Conservation (phyloP, 2,329 filamentous ascomycete genomes). For the Alternaria gansuensis region DNA sequence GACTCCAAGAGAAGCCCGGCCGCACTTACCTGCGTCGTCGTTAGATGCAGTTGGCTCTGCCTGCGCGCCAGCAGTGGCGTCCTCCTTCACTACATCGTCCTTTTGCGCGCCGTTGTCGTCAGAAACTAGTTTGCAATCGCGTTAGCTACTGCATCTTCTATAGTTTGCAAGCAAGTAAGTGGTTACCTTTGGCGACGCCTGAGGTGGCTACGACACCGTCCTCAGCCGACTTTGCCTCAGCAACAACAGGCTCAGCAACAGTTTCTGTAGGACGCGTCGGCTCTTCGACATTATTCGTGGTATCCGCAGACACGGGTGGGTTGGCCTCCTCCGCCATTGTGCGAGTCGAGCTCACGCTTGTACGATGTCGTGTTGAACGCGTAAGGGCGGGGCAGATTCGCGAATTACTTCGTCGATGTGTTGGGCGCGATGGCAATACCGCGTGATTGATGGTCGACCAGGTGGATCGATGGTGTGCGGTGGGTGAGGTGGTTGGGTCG, state of each 20-base stretch:
- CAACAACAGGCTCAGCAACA: conserved; percentile 38
- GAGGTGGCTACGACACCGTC: conserved; percentile 41
- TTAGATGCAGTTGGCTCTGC: conserved; percentile 31
- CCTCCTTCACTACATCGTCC: conserved; percentile 29
- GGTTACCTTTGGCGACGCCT: conserved; percentile 45
- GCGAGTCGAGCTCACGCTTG: conserved; percentile 42
- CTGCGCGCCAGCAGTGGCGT: conserved; percentile 40
- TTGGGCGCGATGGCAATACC: conserved; percentile 38
- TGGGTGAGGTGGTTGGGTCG: conserved; percentile 48
- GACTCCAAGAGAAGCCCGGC: background rate
- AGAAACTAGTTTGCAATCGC: conserved; percentile 30
- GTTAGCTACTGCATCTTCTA: conserved; percentile 28
- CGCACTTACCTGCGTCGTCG: conserved; percentile 40
- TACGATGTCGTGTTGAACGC: conserved; percentile 50
- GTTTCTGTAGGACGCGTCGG: conserved; percentile 44
- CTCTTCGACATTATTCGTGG: conserved; percentile 41
- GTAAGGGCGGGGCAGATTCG: conserved; percentile 43
- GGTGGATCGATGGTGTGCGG: conserved; percentile 48
- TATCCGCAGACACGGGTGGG: conserved; percentile 39
- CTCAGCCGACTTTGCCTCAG: conserved; percentile 43
- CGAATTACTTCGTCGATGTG: conserved; percentile 42
- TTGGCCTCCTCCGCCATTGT: conserved; percentile 52
- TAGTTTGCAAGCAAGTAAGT: conserved; percentile 8
- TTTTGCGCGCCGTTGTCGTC: conserved; percentile 32
- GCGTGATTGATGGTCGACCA: conserved; percentile 45